Percentiles rank a stretch among this genome's conserved stretches.
These are phyloP conservation scores for Austroboletus rostrupii DNA, from an alignment of 1,284 basidiomycete species.

Conservation along the genomic window DNA sequence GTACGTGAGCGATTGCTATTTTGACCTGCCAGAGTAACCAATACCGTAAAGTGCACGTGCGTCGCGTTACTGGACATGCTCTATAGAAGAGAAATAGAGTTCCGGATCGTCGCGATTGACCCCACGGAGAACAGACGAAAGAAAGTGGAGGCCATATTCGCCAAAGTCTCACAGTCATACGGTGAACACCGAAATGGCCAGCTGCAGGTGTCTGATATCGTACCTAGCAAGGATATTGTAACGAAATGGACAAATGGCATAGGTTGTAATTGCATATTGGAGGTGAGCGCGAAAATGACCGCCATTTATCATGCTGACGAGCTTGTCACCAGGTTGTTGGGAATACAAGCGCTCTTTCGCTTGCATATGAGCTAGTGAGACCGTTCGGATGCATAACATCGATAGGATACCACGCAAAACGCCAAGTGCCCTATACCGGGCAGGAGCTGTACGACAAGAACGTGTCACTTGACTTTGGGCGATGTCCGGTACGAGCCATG, in stretches of 20 bases:
- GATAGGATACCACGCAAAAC: slow-evolving; percentile 69
- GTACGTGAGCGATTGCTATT: slow-evolving; percentile 31
- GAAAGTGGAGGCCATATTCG: slow-evolving; percentile 55
- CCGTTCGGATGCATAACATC: slow-evolving; percentile 79
- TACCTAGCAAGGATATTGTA: slow-evolving; percentile 48
- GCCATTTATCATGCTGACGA: neutral
- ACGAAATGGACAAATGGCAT: slow-evolving; percentile 48
- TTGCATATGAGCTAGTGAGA: slow-evolving; percentile 76
- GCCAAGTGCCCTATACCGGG: slow-evolving; percentile 57
- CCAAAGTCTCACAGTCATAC: slow-evolving; percentile 44
- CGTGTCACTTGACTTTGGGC: slow-evolving; percentile 76
- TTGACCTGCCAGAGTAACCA: neutral
- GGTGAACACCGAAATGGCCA: slow-evolving; percentile 34
- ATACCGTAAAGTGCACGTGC: slow-evolving; percentile 49
- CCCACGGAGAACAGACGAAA: slow-evolving; percentile 50
- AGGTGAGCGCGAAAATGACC: slow-evolving; percentile 39
- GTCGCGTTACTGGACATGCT: slow-evolving; percentile 65
- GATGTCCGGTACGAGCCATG: slow-evolving; percentile 82
- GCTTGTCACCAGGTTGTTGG: slow-evolving; percentile 66
- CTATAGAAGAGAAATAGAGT: slow-evolving; percentile 40
- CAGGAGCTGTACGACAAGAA: slow-evolving; percentile 78
- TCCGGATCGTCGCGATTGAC: slow-evolving; percentile 62
- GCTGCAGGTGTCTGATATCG: slow-evolving; percentile 48
- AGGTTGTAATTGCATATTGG: slow-evolving; percentile 64
- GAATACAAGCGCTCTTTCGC: slow-evolving; percentile 61